A percentile compares a stretch with the other conserved stretches of the same genome.
Conservation (phyloP, 23 red algal genomes). For the Agarophyton chilense region DNA sequence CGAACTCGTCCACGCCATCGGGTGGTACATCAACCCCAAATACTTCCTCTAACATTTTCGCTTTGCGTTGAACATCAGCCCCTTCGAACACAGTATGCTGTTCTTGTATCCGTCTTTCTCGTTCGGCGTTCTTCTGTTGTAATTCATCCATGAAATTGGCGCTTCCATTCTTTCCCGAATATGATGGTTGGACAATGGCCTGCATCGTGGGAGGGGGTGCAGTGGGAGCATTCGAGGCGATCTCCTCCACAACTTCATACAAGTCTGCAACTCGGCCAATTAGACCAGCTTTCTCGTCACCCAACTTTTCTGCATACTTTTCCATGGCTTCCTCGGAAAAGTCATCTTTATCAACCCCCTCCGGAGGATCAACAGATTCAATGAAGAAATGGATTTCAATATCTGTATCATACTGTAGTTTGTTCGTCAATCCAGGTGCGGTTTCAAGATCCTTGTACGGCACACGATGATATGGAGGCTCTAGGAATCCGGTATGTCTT, state of each 20-base stretch:
- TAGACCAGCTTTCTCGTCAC: conserved; percentile 14
- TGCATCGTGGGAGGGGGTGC: conserved; percentile 38
- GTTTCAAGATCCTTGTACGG: conserved; percentile 63
- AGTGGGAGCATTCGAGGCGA: conserved; percentile 15
- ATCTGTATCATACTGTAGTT: conserved; percentile 51
- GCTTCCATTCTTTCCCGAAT: background rate
- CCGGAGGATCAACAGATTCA: conserved; percentile 52
- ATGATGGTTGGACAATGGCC: conserved; percentile 29
- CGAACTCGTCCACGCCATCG: conserved; percentile 44
- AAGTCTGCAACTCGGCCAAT: conserved; percentile 47
- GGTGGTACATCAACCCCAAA: conserved; percentile 38
- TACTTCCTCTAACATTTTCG: conserved; percentile 50
- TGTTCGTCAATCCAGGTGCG: conserved; percentile 66
- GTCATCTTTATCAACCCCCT: conserved; percentile 19
- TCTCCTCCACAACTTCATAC: conserved; percentile 50
- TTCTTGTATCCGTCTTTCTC: conserved; percentile 53
- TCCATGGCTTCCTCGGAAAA: conserved; percentile 48
- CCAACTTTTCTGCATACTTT: conserved; percentile 34
- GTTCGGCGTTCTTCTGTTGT: conserved; percentile 56
- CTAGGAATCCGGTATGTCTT: conserved; percentile 73
- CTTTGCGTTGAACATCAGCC: conserved; percentile 47
- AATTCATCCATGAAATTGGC: conserved; percentile 59
- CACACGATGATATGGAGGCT: conserved; percentile 62
- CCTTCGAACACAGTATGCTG: conserved; percentile 16
- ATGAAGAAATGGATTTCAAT: conserved; percentile 77